phyloP scores from a whole-genome alignment of 2,329 filamentous ascomycete species.

The Xylaria hypoxylon region DNA sequence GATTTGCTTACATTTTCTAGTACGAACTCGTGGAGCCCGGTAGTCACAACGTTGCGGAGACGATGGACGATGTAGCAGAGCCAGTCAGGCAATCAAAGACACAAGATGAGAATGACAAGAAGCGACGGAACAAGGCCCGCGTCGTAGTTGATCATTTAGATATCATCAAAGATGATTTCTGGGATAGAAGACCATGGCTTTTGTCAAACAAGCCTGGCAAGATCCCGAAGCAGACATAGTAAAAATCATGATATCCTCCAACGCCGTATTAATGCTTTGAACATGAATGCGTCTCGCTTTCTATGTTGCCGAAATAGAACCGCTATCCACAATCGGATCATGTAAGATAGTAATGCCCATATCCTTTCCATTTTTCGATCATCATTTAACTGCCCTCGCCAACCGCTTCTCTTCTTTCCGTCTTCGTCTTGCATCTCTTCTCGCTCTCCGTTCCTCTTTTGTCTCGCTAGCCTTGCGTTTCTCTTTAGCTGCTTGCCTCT shows the following conservation, averaged over 20 bases:
- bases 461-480: slow-evolving; percentile 55
- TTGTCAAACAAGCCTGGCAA: slow-evolving; percentile 79
- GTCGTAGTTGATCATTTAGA: slow-evolving; percentile 89
- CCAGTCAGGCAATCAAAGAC: slow-evolving; percentile 75
- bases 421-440: slow-evolving; percentile 59
- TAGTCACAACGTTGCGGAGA: slow-evolving; percentile 59
- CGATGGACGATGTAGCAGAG: slow-evolving; percentile 63
- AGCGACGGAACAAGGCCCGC: slow-evolving; percentile 81
- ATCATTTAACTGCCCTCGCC: slow-evolving; percentile 36
- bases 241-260: slow-evolving; percentile 32
- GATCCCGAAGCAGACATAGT: slow-evolving; percentile 68
- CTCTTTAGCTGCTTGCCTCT: slow-evolving; percentile 53
- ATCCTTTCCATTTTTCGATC: slow-evolving; percentile 14
- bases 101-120: slow-evolving; percentile 85
- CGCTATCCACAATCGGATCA: background rate
- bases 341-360: slow-evolving; percentile 6
- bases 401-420: slow-evolving; percentile 51
- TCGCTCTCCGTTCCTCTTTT: slow-evolving; percentile 59
- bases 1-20: slow-evolving; percentile 56
- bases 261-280: slow-evolving; percentile 37
- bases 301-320: slow-evolving; percentile 6
- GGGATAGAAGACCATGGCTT: slow-evolving; percentile 87
- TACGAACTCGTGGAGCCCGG: slow-evolving; percentile 76
- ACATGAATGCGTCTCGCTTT: slow-evolving; percentile 29
- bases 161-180: slow-evolving; percentile 96